Evolutionary conservation across 2,329 filamentous ascomycete species (phyloP), one percentile per base, ranked within the genome.

Genomic region (Venturia aucupariae): DNA sequence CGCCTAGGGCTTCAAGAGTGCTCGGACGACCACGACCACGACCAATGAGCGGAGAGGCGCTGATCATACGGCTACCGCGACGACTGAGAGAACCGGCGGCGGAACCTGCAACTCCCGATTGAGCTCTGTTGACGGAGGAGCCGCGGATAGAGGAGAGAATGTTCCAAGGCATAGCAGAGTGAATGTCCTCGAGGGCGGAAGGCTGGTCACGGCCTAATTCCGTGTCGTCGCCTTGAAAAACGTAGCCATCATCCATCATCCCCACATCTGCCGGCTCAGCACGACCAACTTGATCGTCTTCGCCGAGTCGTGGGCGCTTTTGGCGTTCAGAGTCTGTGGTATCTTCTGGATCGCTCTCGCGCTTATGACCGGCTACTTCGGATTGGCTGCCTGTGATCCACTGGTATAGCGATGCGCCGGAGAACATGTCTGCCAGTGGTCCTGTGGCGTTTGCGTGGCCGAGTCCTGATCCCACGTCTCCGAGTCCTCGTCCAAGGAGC

Each of bases 111-210:
- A 76, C 69, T 10, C 73, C 77, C 32, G 78, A 75, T 32, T 76
- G 79, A 39, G 71, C 74, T 62, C 76, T 74, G 61, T 74, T 72
- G 54, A 74, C 69, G 35, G 74, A 78, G 46, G 84, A 86, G 62
- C 81, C 81, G 62, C 80, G 78, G 4, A 80, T 70, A 2, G 83
- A 85, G 3, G 82, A 79, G 8, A 79, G 83, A 55, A 82, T 76
- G 67, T 89, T 89, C 87, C 87, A 90, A 13, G 87, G 87, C 80
- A 89, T 85, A n/a, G 81, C 76, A 4, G 82, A 84, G 30, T 84
- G 84, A 35, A 83, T 83, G 65, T 95, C 89, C 4, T 85, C 84
- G 63, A 94, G 81, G 8, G 84, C 82, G 0, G 84, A 81, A 0
- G 80, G 83, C 0, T 46, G 63, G 51, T 90, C 84, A 75, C 90